Base-by-base conservation (phyloP, 148 eudicot genomes). In the Selenicereus undatus region DNA sequence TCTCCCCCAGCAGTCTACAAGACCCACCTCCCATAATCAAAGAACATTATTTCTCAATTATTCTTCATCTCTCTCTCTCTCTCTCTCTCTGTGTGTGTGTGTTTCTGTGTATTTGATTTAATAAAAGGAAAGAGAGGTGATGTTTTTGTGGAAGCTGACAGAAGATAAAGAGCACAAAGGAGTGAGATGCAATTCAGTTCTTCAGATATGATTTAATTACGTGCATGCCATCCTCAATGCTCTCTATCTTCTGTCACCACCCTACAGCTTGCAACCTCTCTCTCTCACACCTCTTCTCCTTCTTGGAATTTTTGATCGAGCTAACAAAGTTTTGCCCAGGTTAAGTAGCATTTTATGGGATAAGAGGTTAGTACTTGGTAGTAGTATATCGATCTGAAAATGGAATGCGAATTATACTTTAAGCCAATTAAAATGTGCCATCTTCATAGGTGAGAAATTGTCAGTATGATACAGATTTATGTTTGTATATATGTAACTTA, bases 91-190 rank as follows among this genome's bases (percentile, higher is more conserved):
- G n/a, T 74, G 32, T 45, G 2, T 45, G 1, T 4, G 3, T 17
- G 5, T 56, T 56, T 17, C 18, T 52, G 58, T 12, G 4, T 74
- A 16, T 69, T 13, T 52, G 58, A 18, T 12, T 36, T 54, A 35
- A 39, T 39, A 4, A 39, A 39, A 7, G 43, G 43, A 39, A 39
- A 48, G 20, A 52, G 24, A 21, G 21, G 48, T 3, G 20, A 48
- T 48, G 22, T 4, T 56, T 68, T 76, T 76, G 65, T 21, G 77
- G 86, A 71, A 84, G 83, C 83, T 84, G 86, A 84, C 86, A 84
- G 86, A 84, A 84, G 86, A 84, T 84, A 84, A 83, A 80, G 86
- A 84, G 86, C 86, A 84, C 83, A 80, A 69, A 84, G 86, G 80
- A 35, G 32, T 32, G 32, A 32, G 32, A 32, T 32, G 2, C 32